Percentiles rank a stretch among this genome's conserved stretches.
phyloP scores from a whole-genome alignment of 352 stramenopile species.

The Phytophthora pisi region DNA sequence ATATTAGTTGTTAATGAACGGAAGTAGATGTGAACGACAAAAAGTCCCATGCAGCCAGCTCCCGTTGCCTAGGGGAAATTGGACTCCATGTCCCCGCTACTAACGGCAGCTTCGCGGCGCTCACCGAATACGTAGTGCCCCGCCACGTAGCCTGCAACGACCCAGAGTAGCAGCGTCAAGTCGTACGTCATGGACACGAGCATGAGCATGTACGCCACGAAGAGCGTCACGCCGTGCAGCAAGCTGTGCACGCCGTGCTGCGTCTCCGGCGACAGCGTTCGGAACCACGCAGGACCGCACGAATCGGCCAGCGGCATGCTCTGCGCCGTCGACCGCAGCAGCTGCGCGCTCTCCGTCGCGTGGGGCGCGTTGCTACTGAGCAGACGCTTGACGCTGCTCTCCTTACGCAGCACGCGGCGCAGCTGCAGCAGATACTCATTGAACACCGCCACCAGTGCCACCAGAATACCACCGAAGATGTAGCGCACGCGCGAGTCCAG shows the following conservation, averaged over 20 bases:
- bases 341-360: constrained; percentile 41
- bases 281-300: constrained; percentile 61
- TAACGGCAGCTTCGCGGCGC: constrained; percentile 49
- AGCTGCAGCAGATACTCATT: constrained; percentile 79
- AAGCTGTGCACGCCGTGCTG: constrained; percentile 59
- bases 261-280: constrained; percentile 49
- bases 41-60: constrained; percentile 5
- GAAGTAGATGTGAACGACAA: constrained; percentile 5
- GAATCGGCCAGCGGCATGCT: constrained; percentile 37
- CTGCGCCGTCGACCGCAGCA: constrained; percentile 50
- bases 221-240: constrained; percentile 65
- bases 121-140: constrained; percentile 77
- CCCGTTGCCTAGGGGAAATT: constrained; percentile 29
- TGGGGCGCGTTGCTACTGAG: constrained; percentile 17
- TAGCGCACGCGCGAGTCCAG: constrained; percentile 62
- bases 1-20: constrained; percentile 32
- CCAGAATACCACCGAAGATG: constrained; percentile 53
- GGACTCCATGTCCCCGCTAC: constrained; percentile 28
- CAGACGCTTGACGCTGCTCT: constrained; percentile 59
- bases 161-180: constrained; percentile 59
- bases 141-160: constrained; percentile 59
- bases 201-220: constrained; percentile 83
- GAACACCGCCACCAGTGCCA: constrained; percentile 64
- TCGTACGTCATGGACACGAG: constrained; percentile 86
- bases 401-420: constrained; percentile 66